Evolutionary conservation across 345 rosid species (phyloP).

Genomic region (Linum tenue): DNA sequence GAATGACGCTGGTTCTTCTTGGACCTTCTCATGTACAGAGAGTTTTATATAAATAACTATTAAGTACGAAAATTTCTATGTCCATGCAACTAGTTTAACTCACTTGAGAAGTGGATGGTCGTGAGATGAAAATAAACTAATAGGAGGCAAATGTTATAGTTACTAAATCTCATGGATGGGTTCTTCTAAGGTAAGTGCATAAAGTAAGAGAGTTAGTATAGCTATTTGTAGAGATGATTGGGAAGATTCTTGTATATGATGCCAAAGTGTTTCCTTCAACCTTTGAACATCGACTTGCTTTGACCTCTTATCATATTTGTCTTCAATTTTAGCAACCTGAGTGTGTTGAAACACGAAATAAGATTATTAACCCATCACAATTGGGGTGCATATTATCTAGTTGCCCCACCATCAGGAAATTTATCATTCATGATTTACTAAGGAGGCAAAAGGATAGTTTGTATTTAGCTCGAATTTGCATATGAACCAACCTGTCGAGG

Average conservation of each 20-base stretch:
- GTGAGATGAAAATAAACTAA: too few relatives aligned
- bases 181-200: neutral
- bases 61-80: neutral
- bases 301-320: slow-evolving; percentile 72
- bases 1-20: slow-evolving; percentile 49
- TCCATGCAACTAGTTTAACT: neutral
- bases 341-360: slow-evolving; percentile 7
- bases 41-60: neutral
- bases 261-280: slow-evolving; percentile 84
- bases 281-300: slow-evolving; percentile 91
- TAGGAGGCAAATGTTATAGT: too few relatives aligned
- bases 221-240: slow-evolving; percentile 38
- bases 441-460: neutral
- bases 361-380: slow-evolving; percentile 9
- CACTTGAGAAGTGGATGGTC: too few relatives aligned
- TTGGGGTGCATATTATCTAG: too few relatives aligned
- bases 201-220: neutral
- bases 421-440: too few relatives aligned
- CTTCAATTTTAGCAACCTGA: slow-evolving; percentile 78
- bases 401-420: too few relatives aligned
- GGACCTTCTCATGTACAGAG: slow-evolving; percentile 28
- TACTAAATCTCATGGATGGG: too few relatives aligned
- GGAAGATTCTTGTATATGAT: slow-evolving; percentile 45
- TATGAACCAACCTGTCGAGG: slow-evolving; percentile 71
- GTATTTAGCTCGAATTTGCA: neutral